These are phyloP conservation scores for Babesia sp. DNA, from an alignment of 169 alveolate genomes.

Conservation along the genomic window DNA sequence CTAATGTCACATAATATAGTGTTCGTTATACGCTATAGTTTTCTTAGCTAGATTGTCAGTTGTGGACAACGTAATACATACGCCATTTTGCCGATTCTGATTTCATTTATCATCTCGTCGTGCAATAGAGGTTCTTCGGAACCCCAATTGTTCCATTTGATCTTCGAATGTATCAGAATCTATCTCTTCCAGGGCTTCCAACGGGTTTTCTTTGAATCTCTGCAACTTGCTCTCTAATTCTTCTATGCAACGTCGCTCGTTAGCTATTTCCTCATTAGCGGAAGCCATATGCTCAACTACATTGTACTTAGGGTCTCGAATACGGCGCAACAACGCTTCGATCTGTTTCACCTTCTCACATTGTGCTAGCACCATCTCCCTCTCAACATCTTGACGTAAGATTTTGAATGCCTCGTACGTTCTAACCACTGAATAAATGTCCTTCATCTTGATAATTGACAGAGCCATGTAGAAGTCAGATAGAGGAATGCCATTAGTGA, in stretches of 20 bases:
- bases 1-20: background rate
- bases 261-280: constrained; percentile 30
- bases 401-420: constrained; percentile 65
- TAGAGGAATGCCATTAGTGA: constrained; percentile 68
- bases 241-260: background rate
- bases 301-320: constrained; percentile 14
- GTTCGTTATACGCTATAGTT: background rate
- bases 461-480: constrained; percentile 72
- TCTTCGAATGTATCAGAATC: background rate
- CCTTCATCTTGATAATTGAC: constrained; percentile 70
- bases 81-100: too few relatives aligned
- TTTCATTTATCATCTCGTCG: too few relatives aligned
- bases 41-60: background rate
- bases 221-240: constrained; percentile 15
- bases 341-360: background rate
- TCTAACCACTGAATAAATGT: constrained; percentile 53
- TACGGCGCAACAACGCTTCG: constrained; percentile 9
- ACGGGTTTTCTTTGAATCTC: constrained; percentile 25
- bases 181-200: constrained; percentile 18
- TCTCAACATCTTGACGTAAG: constrained; percentile 49
- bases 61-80: background rate
- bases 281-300: constrained; percentile 30
- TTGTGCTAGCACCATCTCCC: constrained; percentile 18
- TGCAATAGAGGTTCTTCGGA: background rate
- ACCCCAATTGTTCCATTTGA: constrained; percentile 2